phyloP scores from a whole-genome alignment of 2,329 filamentous ascomycete genomes.

The Colletotrichum sp. region DNA sequence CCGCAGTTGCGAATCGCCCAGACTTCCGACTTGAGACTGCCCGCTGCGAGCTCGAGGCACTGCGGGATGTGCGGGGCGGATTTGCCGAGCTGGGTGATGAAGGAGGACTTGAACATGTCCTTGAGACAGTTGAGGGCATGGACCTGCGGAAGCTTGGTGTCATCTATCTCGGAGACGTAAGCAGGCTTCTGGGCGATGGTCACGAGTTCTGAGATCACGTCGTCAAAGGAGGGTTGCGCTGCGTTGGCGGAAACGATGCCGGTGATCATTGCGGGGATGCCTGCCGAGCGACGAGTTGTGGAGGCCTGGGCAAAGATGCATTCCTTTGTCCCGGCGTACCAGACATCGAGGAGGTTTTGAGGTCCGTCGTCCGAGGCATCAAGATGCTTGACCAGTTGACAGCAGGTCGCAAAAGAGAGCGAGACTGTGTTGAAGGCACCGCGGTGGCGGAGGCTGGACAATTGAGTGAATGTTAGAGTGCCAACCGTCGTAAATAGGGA shows the following conservation, averaged over 20 bases:
- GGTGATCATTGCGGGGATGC: conserved; percentile 85
- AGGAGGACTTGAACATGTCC: conserved; percentile 86
- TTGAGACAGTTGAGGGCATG: conserved; percentile 95
- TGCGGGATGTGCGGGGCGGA: conserved; percentile 78
- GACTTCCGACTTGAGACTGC: conserved; percentile 78
- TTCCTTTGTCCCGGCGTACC: conserved; percentile 75
- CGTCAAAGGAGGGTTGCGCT: conserved; percentile 63
- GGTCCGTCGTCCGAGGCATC: conserved; percentile 29
- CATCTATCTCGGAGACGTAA: conserved; percentile 61
- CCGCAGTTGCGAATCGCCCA: conserved; percentile 97
- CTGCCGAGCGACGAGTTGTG: conserved; percentile 89
- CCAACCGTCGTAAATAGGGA: conserved; percentile 71
- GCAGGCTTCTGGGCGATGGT: conserved; percentile 62
- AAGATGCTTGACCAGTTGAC: conserved; percentile 64
- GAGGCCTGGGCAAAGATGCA: conserved; percentile 79
- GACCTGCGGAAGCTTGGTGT: conserved; percentile 81
- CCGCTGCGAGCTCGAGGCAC: conserved; percentile 80
- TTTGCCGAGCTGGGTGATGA: conserved; percentile 73
- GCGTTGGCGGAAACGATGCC: conserved; percentile 77
- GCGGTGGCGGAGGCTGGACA: conserved; percentile 83
- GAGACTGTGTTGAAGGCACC: conserved; percentile 95
- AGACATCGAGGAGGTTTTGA: conserved; percentile 61
- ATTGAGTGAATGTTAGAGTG: conserved; percentile 78
- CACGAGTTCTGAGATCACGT: conserved; percentile 68
- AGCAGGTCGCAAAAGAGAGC: conserved; percentile 84